phyloP scores from a whole-genome alignment of 345 rosid genomes.

The Anastatica hierochuntica region DNA sequence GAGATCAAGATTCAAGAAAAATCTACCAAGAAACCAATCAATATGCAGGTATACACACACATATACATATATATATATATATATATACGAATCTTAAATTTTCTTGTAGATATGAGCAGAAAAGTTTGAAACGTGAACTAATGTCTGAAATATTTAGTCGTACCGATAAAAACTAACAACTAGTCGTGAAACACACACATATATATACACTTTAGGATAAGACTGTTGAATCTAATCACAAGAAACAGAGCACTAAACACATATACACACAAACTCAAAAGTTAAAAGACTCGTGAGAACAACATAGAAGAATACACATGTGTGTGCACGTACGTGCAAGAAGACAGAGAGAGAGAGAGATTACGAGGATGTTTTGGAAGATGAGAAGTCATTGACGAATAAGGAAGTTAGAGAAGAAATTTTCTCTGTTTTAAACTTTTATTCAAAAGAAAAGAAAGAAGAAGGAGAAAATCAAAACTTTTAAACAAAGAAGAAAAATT shows the following conservation, averaged over 20 bases:
- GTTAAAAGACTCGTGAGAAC: conserved; percentile 12
- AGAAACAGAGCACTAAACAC: conserved; percentile 12
- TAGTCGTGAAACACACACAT: background rate
- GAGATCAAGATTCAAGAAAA: too few relatives aligned
- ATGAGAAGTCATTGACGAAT: conserved; percentile 11
- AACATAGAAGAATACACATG: conserved; percentile 11
- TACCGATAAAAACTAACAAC: conserved; percentile 23
- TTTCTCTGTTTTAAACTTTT: background rate
- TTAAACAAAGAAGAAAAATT: background rate
- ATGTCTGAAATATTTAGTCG: conserved; percentile 26
- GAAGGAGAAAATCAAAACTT: background rate
- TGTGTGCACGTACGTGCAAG: background rate
- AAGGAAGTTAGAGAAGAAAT: background rate
- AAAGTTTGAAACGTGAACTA: conserved; percentile 25
- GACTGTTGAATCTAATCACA: conserved; percentile 13
- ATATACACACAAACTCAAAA: conserved; percentile 1
- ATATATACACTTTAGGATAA: background rate
- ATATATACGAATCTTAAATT: background rate
- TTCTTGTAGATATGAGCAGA: conserved; percentile 5
- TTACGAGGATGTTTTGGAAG: conserved; percentile 16
- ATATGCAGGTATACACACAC: too few relatives aligned
- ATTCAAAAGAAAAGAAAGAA: background rate
- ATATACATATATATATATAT: too few relatives aligned
- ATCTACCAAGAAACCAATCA: too few relatives aligned
- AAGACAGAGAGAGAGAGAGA: conserved; percentile 7